These are phyloP conservation scores for Phyllostachys edulis DNA, from an alignment of 176 grass and related monocot genomes.

Conservation along the genomic window DNA sequence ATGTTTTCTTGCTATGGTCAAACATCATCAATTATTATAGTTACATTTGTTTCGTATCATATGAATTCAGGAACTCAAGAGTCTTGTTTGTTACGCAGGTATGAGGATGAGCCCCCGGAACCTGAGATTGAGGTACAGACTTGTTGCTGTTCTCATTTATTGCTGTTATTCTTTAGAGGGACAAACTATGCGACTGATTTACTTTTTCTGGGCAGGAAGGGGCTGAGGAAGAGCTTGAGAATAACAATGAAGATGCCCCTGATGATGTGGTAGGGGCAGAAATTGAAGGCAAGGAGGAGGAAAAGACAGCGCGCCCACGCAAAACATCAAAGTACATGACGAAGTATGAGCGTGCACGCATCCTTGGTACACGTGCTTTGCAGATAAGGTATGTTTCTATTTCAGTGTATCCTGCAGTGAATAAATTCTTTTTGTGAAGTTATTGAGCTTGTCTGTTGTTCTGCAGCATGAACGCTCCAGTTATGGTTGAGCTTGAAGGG, in stretches of 20 bases:
- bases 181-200: background rate
- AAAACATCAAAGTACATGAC: slow-evolving; percentile 88
- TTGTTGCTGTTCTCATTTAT: background rate
- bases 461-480: slow-evolving; percentile 78
- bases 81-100: slow-evolving; percentile 36
- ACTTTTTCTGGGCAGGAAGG: slow-evolving; percentile 51
- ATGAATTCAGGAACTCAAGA: background rate
- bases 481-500: slow-evolving; percentile 88
- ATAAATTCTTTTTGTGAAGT: background rate
- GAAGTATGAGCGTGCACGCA: slow-evolving; percentile 82
- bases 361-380: slow-evolving; percentile 78
- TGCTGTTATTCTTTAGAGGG: background rate
- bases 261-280: slow-evolving; percentile 61
- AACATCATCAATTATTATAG: background rate
- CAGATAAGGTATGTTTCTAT: slow-evolving; percentile 63
- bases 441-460: slow-evolving; percentile 6
- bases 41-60: background rate
- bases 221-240: slow-evolving; percentile 58
- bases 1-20: background rate
- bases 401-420: background rate
- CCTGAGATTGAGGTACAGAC: slow-evolving; percentile 66
- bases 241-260: slow-evolving; percentile 64
- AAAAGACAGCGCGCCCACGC: slow-evolving; percentile 22
- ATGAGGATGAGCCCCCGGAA: slow-evolving; percentile 80
- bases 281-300: slow-evolving; percentile 55